Percentiles rank a stretch among this genome's conserved stretches.
phyloP scores from a whole-genome alignment of 108 stramenopile genomes.

The Discostella stelligeroides region DNA sequence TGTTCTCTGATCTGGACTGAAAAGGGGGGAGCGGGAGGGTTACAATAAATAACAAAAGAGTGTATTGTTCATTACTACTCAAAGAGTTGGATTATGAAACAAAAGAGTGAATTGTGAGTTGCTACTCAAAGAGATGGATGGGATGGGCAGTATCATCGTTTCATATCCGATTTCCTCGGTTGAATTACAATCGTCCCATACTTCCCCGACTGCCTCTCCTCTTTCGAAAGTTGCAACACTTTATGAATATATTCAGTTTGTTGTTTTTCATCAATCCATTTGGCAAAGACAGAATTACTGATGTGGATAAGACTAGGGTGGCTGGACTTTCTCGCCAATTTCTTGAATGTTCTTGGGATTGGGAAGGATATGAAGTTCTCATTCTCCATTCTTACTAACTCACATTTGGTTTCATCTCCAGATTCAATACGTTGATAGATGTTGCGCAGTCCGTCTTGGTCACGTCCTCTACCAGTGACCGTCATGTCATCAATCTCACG shows the following conservation, averaged over 20 bases:
- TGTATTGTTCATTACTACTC: too few species aligned
- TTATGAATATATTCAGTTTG: conserved; percentile 37
- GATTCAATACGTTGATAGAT: conserved; percentile 33
- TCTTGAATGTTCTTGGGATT: conserved; percentile 34
- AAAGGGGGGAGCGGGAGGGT: too few species aligned
- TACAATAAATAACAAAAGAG: too few species aligned
- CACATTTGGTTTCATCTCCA: conserved; percentile 31
- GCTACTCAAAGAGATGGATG: too few species aligned
- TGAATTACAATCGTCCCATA: conserved; percentile 40
- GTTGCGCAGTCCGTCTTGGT: conserved; percentile 42
- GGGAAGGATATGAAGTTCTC: conserved; percentile 43
- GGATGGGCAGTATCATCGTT: background rate
- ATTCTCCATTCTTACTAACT: conserved; percentile 36
- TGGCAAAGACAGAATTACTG: conserved; percentile 40
- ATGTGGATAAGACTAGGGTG: conserved; percentile 45
- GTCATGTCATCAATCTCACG: conserved; percentile 36
- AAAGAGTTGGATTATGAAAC: too few species aligned
- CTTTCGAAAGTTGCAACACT: conserved; percentile 31
- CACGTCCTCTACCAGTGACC: conserved; percentile 23
- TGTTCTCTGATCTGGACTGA: too few species aligned
- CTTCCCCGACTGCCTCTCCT: conserved; percentile 34
- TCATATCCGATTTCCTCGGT: conserved; percentile 6
- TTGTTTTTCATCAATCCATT: conserved; percentile 40
- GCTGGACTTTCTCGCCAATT: background rate
- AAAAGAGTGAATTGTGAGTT: too few species aligned